phyloP scores from a whole-genome alignment of 345 rosid species.

The Pugionium cornutum region DNA sequence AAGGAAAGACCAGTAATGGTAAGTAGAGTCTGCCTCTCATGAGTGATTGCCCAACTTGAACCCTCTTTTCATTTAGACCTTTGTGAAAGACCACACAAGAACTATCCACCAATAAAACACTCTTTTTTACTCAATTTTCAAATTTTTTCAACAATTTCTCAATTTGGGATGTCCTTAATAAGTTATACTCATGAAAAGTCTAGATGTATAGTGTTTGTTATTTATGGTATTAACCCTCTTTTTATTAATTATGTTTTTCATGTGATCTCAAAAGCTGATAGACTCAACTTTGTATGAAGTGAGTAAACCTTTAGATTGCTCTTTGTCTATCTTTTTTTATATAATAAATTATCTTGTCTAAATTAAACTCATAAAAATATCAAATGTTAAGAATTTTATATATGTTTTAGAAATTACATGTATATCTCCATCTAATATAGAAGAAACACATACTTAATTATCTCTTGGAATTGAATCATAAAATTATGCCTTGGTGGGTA shows the following conservation, averaged over 20 bases:
- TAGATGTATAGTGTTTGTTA: constrained; percentile 34
- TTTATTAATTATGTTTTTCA: constrained; percentile 17
- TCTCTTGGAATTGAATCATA: constrained; percentile 19
- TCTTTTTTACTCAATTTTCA: not conserved
- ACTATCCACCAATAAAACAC: constrained; percentile 23
- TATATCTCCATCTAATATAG: constrained; percentile 6
- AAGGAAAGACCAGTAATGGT: constrained; percentile 43
- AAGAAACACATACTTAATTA: constrained; percentile 24
- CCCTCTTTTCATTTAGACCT: constrained; percentile 39
- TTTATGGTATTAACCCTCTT: constrained; percentile 32
- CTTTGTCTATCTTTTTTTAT: not conserved
- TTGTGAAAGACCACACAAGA: constrained; percentile 44
- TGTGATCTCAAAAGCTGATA: constrained; percentile 30
- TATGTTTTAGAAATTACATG: constrained; percentile 1
- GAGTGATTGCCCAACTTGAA: constrained; percentile 43
- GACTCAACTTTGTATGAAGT: constrained; percentile 20
- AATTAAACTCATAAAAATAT: not conserved
- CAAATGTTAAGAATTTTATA: not conserved
- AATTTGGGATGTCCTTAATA: constrained; percentile 30
- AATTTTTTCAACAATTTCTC: constrained; percentile 15
- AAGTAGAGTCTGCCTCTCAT: constrained; percentile 44
- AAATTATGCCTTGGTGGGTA: constrained; percentile 32
- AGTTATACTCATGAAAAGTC: constrained; percentile 31
- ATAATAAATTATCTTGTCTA: constrained; percentile 14
- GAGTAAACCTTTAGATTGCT: constrained; percentile 23